These are phyloP conservation scores for Cyclostephanos tholiformis DNA, from an alignment of 108 stramenopile species.

Conservation along the genomic window DNA sequence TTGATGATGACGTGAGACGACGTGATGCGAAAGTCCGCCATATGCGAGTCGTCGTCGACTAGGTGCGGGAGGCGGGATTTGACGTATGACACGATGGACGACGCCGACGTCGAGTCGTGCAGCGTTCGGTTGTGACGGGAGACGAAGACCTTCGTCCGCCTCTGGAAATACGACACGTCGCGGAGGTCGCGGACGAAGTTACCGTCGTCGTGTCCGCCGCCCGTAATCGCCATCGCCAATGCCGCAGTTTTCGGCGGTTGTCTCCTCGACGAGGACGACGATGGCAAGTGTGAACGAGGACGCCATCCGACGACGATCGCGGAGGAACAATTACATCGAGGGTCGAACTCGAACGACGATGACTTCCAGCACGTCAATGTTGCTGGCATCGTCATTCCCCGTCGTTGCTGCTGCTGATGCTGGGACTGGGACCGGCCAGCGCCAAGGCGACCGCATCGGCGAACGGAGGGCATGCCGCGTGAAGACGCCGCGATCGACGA, in stretches of 20 bases:
- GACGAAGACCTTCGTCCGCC: constrained; percentile 66
- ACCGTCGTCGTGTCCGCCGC: background rate
- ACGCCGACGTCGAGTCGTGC: constrained; percentile 45
- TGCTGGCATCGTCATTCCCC: too few species aligned
- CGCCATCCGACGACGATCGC: too few species aligned
- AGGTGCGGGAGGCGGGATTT: constrained; percentile 29
- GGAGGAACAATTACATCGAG: too few species aligned
- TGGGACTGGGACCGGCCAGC: too few species aligned
- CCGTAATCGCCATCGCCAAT: background rate
- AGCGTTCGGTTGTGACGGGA: constrained; percentile 71
- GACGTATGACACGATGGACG: constrained; percentile 59
- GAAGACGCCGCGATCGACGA: too few species aligned
- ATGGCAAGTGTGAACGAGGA: background rate
- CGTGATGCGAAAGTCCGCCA: constrained; percentile 52
- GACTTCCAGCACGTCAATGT: too few species aligned
- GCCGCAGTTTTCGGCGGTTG: background rate
- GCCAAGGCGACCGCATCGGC: too few species aligned
- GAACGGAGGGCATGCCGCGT: too few species aligned
- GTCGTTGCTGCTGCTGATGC: too few species aligned
- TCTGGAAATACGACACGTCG: constrained; percentile 12
- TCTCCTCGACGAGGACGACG: background rate
- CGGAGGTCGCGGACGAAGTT: background rate
- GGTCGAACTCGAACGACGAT: too few species aligned
- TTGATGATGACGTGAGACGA: constrained; percentile 66
- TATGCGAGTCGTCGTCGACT: constrained; percentile 9